phyloP scores from a whole-genome alignment of 352 stramenopile species.

The Pythium volutum region DNA sequence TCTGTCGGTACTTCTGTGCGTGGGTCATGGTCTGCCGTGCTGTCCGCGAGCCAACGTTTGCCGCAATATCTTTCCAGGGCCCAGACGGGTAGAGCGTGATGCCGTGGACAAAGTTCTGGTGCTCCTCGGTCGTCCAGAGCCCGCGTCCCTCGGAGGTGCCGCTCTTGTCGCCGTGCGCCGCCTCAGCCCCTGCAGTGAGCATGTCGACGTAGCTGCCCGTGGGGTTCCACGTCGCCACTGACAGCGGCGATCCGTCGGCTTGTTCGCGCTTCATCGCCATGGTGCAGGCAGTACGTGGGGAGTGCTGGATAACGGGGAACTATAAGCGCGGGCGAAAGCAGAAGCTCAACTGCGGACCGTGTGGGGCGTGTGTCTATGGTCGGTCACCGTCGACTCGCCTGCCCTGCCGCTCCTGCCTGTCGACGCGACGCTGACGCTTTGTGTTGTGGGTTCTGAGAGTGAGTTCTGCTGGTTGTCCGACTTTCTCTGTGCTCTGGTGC shows the following conservation, averaged over 20 bases:
- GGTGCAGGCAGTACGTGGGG: constrained; percentile 4
- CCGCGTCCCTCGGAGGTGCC: constrained; percentile 47
- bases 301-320: neutral
- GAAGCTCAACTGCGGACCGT: constrained; percentile 21
- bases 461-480: constrained; percentile 17
- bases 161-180: constrained; percentile 25
- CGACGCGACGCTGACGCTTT: constrained; percentile 3
- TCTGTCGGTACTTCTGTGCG: constrained; percentile 84
- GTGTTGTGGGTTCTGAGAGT: constrained; percentile 13
- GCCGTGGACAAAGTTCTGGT: constrained; percentile 68
- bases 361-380: neutral
- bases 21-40: constrained; percentile 80
- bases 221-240: constrained; percentile 23
- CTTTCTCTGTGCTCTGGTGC: constrained; percentile 21
- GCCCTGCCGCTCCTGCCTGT: neutral
- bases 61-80: constrained; percentile 77
- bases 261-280: constrained; percentile 29
- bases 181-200: constrained; percentile 17
- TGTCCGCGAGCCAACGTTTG: constrained; percentile 65
- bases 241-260: constrained; percentile 23
- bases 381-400: neutral
- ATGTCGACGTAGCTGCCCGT: constrained; percentile 27
- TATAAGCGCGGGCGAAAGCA: constrained; percentile 2
- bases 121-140: constrained; percentile 73
- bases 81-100: constrained; percentile 77